Base-by-base conservation (phyloP, 2,329 filamentous ascomycete genomes). In the Trichoderma sp. region DNA sequence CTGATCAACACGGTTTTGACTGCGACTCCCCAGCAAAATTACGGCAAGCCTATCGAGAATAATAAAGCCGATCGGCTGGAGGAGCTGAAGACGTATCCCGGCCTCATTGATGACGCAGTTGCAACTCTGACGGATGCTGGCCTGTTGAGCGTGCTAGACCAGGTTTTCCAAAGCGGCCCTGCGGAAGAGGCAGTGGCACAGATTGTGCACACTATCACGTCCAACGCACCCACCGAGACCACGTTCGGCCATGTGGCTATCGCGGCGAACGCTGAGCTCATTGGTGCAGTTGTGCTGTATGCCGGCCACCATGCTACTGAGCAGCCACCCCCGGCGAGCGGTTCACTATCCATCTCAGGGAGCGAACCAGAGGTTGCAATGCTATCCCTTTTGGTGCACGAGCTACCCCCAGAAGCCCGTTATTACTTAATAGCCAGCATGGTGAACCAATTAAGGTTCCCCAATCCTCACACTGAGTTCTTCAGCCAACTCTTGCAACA, bases 381-480 rank as follows among this genome's bases (percentile, higher is more conserved):
- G 16, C 81, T 99, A 70, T 91, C 91, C 70, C 89, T 92, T 74
- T 85, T 99, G 35, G 87, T 92, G 11, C 90, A 91, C 74, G 91
- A 92, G 71, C 84, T 96, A 49, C 85, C 87, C 49, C 87, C 92
- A 0, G 93, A 96, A 79, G 89, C 90, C 27, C 90, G 94, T 66
- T 97, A 97, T 82, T 92, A 93, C 77, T 84, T 99, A 70, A 81
- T 98, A 69, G 89, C 87, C 74, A 92, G 92, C 73, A 93, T 99
- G 77, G 87, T 93, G 69, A 97, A 98, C 79, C 94, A 98, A 81
- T 87, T 99, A 60, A 92, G 96, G 71, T 97, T 91, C 78, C 93
- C 94, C 13, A 97, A 94, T 77, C 89, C 90, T 60, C 90, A 96
- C 76, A 99, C 96, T 14, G 91, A 94, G 76, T 99, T 96, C 82